phyloP scores from a whole-genome alignment of 495 filamentous ascomycete genomes.

The Neurospora sp. region DNA sequence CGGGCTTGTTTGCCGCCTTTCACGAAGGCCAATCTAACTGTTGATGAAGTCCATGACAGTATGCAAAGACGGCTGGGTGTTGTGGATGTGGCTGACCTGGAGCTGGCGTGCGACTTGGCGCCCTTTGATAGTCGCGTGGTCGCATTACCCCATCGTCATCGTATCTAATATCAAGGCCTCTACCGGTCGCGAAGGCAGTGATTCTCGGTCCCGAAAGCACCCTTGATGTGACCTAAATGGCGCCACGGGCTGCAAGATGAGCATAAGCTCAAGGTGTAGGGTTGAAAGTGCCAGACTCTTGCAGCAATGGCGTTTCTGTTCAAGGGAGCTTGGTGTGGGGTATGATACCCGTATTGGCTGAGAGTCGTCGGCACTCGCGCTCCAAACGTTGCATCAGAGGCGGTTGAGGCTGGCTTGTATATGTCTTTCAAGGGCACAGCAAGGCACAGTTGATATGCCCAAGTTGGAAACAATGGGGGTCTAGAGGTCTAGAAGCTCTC shows the following conservation, averaged over 20 bases:
- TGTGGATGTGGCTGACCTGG: not conserved
- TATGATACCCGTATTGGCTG: slow-evolving; percentile 3
- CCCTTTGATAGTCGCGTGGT: not conserved
- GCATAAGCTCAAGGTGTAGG: not conserved
- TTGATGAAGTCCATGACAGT: not conserved
- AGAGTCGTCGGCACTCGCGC: not conserved
- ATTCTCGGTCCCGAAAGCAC: slow-evolving; percentile 2
- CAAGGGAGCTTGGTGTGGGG: slow-evolving; percentile 2
- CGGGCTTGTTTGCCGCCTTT: not conserved
- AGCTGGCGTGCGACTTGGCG: not conserved
- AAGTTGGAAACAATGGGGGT: not conserved
- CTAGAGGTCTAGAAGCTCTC: not conserved
- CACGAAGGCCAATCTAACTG: not conserved
- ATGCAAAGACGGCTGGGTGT: not conserved
- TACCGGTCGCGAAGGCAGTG: not conserved
- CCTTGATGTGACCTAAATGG: not conserved
- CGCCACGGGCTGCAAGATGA: slow-evolving; percentile 1
- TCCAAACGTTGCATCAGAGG: not conserved
- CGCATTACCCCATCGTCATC: not conserved
- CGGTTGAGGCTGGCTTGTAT: not conserved
- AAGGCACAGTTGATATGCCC: not conserved
- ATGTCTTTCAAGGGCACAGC: not conserved
- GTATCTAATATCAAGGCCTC: not conserved
- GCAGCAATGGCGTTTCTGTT: not conserved
- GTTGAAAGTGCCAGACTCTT: not conserved